Conservation (phyloP, 768 basidiomycete genomes). For the Xerocomellus chrysenteron region DNA sequence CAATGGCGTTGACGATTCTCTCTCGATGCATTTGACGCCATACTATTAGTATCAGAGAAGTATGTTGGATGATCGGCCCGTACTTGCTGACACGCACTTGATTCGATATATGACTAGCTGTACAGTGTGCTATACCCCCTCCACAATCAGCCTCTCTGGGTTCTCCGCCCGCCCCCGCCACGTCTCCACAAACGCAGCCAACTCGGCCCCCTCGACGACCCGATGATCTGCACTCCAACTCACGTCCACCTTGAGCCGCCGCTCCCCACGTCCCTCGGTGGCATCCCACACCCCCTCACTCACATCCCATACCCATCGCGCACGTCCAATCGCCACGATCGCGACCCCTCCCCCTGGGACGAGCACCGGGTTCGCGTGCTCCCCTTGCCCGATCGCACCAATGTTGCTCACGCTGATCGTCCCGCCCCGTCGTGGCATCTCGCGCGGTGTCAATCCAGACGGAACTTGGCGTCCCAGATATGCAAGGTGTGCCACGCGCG, state of each 20-base stretch:
- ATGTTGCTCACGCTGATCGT: slow-evolving; percentile 83
- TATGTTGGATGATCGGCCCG: neutral
- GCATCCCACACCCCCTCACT: slow-evolving; percentile 37
- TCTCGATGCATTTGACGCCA: neutral
- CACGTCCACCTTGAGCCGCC: slow-evolving; percentile 59
- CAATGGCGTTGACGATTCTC: neutral
- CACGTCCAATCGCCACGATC: slow-evolving; percentile 78
- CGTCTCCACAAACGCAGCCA: slow-evolving; percentile 83
- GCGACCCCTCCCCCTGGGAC: slow-evolving; percentile 83
- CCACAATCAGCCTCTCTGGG: slow-evolving; percentile 66
- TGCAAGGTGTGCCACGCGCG: slow-evolving; percentile 58
- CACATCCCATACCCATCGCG: slow-evolving; percentile 77
- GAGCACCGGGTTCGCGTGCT: slow-evolving; percentile 69
- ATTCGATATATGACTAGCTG: neutral
- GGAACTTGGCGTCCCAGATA: slow-evolving; percentile 68
- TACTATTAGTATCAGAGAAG: neutral
- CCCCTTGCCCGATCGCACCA: slow-evolving; percentile 74
- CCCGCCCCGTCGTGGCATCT: slow-evolving; percentile 75
- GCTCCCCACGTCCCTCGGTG: slow-evolving; percentile 36
- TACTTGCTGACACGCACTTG: neutral
- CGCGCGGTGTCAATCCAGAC: slow-evolving; percentile 56
- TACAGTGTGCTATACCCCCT: slow-evolving; percentile 34
- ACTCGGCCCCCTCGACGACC: slow-evolving; percentile 84
- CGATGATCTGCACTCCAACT: slow-evolving; percentile 89
- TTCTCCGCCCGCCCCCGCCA: slow-evolving; percentile 81